Conservation (phyloP, 306 rosid species). For the Inga leiocalycina region DNA sequence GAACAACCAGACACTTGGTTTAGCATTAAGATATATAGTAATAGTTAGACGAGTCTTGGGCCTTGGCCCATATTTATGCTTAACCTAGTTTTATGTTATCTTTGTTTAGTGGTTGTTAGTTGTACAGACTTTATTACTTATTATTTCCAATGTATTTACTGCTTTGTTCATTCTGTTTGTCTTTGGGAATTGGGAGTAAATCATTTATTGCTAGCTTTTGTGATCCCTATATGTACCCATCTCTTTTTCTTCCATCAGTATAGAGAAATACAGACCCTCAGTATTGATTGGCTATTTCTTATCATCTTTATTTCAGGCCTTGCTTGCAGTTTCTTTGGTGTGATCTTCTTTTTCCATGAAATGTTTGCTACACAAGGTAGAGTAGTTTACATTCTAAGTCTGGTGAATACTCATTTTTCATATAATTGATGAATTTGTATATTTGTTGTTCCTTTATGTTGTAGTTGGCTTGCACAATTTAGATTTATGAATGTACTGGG, state of each 20-base stretch:
- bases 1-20: background rate
- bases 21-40: background rate
- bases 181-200: too few relatives aligned
- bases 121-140: too few relatives aligned
- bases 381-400: slow-evolving; percentile 16
- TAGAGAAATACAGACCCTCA: too few relatives aligned
- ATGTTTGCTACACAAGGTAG: slow-evolving; percentile 67
- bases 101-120: too few relatives aligned
- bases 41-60: too few relatives aligned
- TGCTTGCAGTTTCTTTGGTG: slow-evolving; percentile 85
- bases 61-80: too few relatives aligned
- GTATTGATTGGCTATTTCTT: slow-evolving; percentile 22
- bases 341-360: slow-evolving; percentile 63
- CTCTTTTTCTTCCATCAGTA: too few relatives aligned
- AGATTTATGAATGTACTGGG: background rate
- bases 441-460: background rate
- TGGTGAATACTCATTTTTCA: slow-evolving; percentile 19
- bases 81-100: too few relatives aligned
- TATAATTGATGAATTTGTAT: background rate
- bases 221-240: too few relatives aligned
- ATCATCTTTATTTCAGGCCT: slow-evolving; percentile 57
- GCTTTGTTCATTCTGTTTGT: too few relatives aligned
- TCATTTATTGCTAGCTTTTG: too few relatives aligned
- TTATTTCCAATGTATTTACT: too few relatives aligned
- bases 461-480: slow-evolving; percentile 3